Base-by-base conservation (phyloP, 1,284 basidiomycete species). In the Cutaneotrichosporon sp. region DNA sequence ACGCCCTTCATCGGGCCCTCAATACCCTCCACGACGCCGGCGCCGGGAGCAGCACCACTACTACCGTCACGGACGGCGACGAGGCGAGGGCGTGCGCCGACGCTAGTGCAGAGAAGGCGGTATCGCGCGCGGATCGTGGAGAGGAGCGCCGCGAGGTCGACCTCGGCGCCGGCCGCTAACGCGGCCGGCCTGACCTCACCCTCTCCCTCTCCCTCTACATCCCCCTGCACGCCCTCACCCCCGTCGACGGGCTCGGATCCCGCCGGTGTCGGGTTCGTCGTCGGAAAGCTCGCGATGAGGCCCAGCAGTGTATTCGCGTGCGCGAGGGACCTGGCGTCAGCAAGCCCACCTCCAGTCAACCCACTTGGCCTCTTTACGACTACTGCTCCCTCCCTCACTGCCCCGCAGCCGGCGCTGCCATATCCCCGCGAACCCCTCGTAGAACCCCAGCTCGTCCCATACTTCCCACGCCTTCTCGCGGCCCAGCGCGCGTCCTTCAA, bases 391-490 rank as follows among this genome's bases (percentile, higher is more conserved):
- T 5, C 7, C 26, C 7, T 10, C 26, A 30, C 7, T 10, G 26
- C 26, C 26, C 81, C 44, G 58, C n/a, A 72, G 54, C 18, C 71
- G 68, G 1, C 77, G 76, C 50, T 77, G 69, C 87, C 88, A 96
- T 55, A 85, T 80, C 49, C 66, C 60, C 4, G 90, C 88, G 66
- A 87, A 86, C 3, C 91, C 93, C 65, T 89, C 82, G 69, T 94
- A 94, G 69, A 86, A 97, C 2, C 88, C 92, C 7, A 97, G 80
- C 72, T 97, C 94, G 72, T 96, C 91, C 91, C 93, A 97, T 70
- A 97, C 83, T 75, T 94, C 90, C 72, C 86, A 97, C 0, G 89
- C 90, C 69, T 97, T 93, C 66, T 90, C 86, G 56, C 84, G 81
- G 1, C 93, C 94, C 4, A 97, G 79, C 3, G 86, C 85, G n/a